Evolutionary conservation across 345 rosid genomes (phyloP), one percentile per base, ranked within the genome.

Genomic region (Eucalyptus erythrocorys): DNA sequence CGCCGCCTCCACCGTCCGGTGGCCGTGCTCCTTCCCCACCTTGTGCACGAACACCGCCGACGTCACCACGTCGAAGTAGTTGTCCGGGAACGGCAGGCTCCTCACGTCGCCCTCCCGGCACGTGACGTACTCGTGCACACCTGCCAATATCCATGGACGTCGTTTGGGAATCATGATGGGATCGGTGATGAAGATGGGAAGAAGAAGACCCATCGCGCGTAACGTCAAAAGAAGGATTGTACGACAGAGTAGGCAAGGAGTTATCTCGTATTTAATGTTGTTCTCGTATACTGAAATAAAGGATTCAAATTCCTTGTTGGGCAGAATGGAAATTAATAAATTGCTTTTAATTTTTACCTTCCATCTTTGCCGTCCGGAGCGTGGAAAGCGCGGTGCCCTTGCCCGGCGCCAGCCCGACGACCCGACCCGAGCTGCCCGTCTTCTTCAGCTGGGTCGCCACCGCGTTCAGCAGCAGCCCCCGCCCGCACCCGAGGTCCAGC

Each of bases 371-470:
- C 15, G 99, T 97, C 71, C 99, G 94, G 59, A 97, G 96, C 47
- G 98, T 97, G 40, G 99, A 95, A 81, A 97, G 92, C 30, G 98
- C 95, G 42, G 96, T 96, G 86, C 89, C 88, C 91, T 94, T 97
- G 26, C 96, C 93, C 81, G 96, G 94, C 91, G 96, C 99, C 90
- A 97, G 90, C 91, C 99, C 99, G 53, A 97, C 99, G 85, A 97
- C 97, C 94, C 99, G 96, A 86, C 99, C 99, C 37, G 97, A 96
- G 59, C 98, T 97, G 2, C 99, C 99, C 1, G 97, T 95, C 89
- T 98, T 98, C 92, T 98, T 98, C 61, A 98, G 92, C 97, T 98
- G 98, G 19, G 95, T 97, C 47, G 99, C 99, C 90, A 98, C 99
- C 86, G 99, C 90, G 89, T 98, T 98, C 53, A 98, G 94, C 89